Conservation (phyloP, 768 basidiomycete species). For the Candolleomyces eurysporus region DNA sequence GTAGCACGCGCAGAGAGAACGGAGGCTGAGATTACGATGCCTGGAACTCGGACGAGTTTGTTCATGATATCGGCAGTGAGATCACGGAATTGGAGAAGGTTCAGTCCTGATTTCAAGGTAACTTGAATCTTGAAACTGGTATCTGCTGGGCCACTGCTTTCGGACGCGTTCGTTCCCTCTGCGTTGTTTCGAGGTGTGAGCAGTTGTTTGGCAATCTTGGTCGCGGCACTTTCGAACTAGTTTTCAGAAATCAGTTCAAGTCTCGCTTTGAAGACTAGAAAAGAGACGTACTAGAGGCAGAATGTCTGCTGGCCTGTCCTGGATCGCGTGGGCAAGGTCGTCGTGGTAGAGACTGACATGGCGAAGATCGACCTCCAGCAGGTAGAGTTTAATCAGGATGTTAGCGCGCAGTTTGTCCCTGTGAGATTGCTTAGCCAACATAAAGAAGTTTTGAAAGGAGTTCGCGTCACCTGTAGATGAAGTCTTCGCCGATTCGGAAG, state of each 20-base stretch:
- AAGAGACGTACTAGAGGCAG: conserved; percentile 69
- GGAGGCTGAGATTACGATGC: conserved; percentile 97
- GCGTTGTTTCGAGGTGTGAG: conserved; percentile 49
- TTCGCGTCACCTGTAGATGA: conserved; percentile 73
- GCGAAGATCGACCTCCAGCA: conserved; percentile 83
- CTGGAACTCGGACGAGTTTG: conserved; percentile 93
- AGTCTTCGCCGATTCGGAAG: conserved; percentile 87
- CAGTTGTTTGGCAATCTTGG: conserved; percentile 82
- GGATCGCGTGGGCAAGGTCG: conserved; percentile 87
- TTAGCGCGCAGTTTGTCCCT: conserved; percentile 90
- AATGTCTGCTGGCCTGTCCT: conserved; percentile 86
- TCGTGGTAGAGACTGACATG: conserved; percentile 85
- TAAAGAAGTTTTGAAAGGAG: background rate
- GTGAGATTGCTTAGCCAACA: conserved; percentile 16
- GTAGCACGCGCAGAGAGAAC: conserved; percentile 92
- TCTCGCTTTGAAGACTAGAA: background rate
- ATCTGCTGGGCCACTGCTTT: conserved; percentile 32
- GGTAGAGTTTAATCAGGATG: conserved; percentile 81
- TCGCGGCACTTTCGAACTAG: conserved; percentile 91
- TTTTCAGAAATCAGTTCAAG: background rate
- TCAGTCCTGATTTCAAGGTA: conserved; percentile 84
- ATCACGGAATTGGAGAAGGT: conserved; percentile 91
- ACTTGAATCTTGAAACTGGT: conserved; percentile 74
- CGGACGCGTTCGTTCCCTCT: conserved; percentile 6
- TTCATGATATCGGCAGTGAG: conserved; percentile 93